These are phyloP conservation scores for Rutstroemia sydowiana DNA, from an alignment of 2,329 filamentous ascomycete genomes.

Conservation along the genomic window DNA sequence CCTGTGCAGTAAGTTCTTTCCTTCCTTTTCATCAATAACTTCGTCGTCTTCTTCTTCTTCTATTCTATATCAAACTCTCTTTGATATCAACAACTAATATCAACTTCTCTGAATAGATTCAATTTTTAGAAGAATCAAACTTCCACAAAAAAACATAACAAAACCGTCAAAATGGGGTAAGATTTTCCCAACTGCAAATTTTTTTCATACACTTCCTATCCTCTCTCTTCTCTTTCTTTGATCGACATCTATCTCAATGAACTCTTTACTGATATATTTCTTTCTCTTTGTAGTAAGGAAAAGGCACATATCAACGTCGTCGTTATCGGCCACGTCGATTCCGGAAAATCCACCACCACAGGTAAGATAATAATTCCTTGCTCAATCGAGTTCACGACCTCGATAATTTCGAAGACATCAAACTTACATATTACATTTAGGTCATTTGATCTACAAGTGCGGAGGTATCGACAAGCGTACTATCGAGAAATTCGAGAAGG, in stretches of 20 bases:
- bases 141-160: slow-evolving; percentile 23
- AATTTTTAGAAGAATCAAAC: slow-evolving; percentile 15
- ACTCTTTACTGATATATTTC: too few species aligned
- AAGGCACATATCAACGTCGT: slow-evolving; percentile 93
- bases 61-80: not conserved
- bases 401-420: too few species aligned
- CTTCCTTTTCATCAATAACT: not conserved
- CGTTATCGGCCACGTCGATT: slow-evolving; percentile 97
- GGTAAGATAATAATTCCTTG: too few species aligned
- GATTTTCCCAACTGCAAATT: slow-evolving; percentile 15
- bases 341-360: slow-evolving; percentile 98
- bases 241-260: too few species aligned
- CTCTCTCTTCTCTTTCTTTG: slow-evolving; percentile 10
- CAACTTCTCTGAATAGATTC: slow-evolving; percentile 23
- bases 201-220: slow-evolving; percentile 12
- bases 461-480: slow-evolving; percentile 99
- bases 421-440: too few species aligned
- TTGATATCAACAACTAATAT: slow-evolving; percentile 12
- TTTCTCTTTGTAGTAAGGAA: slow-evolving; percentile 63
- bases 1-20: slow-evolving; percentile 25
- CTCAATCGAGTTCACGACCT: too few species aligned
- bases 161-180: slow-evolving; percentile 31
- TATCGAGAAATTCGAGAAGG: slow-evolving; percentile 99
- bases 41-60: not conserved
- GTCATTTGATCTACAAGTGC: slow-evolving; percentile 99